These are phyloP conservation scores for Candida arabinofermentans DNA, from an alignment of 805 yeast species.

Conservation along the genomic window DNA sequence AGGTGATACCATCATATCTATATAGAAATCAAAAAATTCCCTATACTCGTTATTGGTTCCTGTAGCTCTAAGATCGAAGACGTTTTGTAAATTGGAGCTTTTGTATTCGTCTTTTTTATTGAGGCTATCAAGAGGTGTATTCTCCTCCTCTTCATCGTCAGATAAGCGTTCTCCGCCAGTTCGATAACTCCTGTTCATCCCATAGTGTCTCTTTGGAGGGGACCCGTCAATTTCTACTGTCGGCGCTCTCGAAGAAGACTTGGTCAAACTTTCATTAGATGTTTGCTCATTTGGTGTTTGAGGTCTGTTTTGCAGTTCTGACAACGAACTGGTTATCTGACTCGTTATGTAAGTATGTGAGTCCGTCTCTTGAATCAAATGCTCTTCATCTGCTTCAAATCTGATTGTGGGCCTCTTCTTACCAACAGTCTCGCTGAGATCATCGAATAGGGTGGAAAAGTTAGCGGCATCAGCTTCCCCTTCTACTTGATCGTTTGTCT, in stretches of 20 bases:
- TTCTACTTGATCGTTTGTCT: not conserved
- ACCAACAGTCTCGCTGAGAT: not conserved
- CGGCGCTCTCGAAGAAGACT: too few relatives aligned
- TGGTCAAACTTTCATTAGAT: not conserved
- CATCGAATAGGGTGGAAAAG: slow-evolving; percentile 5
- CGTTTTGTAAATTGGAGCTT: slow-evolving; percentile 15
- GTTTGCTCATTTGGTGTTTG: not conserved
- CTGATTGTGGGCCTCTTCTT: slow-evolving; percentile 3
- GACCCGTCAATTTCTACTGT: not conserved
- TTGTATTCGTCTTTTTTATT: slow-evolving; percentile 13
- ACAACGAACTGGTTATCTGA: not conserved
- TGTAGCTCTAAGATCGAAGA: slow-evolving; percentile 28
- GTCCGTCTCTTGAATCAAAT: slow-evolving; percentile 12
- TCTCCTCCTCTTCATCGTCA: slow-evolving; percentile 11
- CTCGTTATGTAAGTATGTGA: slow-evolving; percentile 7
- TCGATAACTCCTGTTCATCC: slow-evolving; percentile 27
- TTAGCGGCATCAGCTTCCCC: not conserved
- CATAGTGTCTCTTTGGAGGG: slow-evolving; percentile 22
- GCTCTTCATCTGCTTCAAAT: not conserved
- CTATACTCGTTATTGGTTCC: slow-evolving; percentile 27
- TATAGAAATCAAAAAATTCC: slow-evolving; percentile 14
- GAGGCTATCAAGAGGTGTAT: too few relatives aligned
- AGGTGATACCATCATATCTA: slow-evolving; percentile 6
- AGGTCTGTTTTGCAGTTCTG: not conserved
- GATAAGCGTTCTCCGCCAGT: slow-evolving; percentile 11